Conservation (phyloP, 192 early-diverging fungal genomes). For the Backusella liffmaniae region DNA sequence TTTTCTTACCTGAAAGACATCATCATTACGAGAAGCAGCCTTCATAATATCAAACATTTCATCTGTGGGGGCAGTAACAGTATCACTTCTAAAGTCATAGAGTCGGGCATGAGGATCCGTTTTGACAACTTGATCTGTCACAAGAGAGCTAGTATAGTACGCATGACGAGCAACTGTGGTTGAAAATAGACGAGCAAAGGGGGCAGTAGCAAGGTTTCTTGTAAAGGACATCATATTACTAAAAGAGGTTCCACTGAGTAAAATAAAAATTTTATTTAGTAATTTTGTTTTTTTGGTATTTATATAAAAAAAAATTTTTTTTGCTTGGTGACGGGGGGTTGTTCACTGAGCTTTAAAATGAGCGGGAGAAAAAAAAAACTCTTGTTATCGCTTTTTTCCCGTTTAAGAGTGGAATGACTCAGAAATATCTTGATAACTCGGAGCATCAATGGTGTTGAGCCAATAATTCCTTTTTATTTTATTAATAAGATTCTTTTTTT, state of each 20-base stretch:
- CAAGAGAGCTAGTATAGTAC: slow-evolving; percentile 12
- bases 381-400: background rate
- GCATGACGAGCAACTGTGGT: slow-evolving; percentile 20
- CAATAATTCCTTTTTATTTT: background rate
- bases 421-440: slow-evolving; percentile 1
- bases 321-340: background rate
- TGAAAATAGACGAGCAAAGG: slow-evolving; percentile 20
- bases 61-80: slow-evolving; percentile 55
- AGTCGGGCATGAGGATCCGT: slow-evolving; percentile 1
- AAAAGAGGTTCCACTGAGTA: slow-evolving; percentile 18
- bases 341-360: background rate
- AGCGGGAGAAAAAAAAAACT: background rate
- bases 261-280: slow-evolving; percentile 7
- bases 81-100: slow-evolving; percentile 51
- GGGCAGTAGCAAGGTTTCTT: slow-evolving; percentile 13
- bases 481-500: background rate
- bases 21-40: slow-evolving; percentile 51
- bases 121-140: slow-evolving; percentile 6
- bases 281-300: background rate
- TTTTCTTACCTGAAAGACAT: slow-evolving; percentile 51
- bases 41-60: slow-evolving; percentile 67
- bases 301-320: slow-evolving; percentile 9
- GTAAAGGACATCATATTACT: slow-evolving; percentile 27
- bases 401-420: background rate
- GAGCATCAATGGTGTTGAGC: background rate